Evolutionary conservation across 805 yeast species (phyloP).

Genomic region (Candida dajiaensis): DNA sequence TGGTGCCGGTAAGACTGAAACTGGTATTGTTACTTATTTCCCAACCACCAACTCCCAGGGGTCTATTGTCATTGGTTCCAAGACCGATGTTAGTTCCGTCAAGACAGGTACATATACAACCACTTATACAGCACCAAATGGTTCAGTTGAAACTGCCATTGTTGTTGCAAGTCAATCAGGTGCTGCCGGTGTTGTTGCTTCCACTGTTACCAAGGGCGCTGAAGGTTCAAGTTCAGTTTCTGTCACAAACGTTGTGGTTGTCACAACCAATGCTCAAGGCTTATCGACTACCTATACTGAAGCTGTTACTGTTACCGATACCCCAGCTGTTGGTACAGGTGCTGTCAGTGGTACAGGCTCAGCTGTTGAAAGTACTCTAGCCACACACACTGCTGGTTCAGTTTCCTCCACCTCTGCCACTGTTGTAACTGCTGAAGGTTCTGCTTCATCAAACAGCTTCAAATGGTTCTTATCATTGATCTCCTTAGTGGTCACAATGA

Average conservation of each 20-base stretch:
- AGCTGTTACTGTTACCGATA: neutral
- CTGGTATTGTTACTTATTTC: conserved; percentile 1
- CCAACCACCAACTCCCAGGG: conserved; percentile 1
- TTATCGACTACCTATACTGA: neutral
- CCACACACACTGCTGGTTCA: neutral
- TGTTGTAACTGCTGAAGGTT: neutral
- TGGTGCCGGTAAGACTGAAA: neutral
- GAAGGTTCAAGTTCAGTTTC: neutral
- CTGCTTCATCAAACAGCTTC: neutral
- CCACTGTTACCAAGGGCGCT: neutral
- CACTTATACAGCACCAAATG: neutral
- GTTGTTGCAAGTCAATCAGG: neutral
- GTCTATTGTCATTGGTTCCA: neutral
- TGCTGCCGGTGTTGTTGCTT: neutral
- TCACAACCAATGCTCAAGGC: neutral
- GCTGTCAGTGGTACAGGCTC: neutral
- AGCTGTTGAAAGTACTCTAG: neutral
- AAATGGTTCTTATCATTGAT: neutral
- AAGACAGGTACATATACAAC: neutral
- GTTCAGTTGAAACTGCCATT: neutral
- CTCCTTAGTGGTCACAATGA: neutral
- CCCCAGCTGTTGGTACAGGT: neutral
- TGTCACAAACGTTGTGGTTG: neutral
- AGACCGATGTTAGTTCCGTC: neutral
- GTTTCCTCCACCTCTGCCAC: neutral